Percentiles rank a stretch among this genome's conserved stretches.
These are phyloP conservation scores for Solanum sitiens DNA, from an alignment of 257 asterid species.

Conservation along the genomic window DNA sequence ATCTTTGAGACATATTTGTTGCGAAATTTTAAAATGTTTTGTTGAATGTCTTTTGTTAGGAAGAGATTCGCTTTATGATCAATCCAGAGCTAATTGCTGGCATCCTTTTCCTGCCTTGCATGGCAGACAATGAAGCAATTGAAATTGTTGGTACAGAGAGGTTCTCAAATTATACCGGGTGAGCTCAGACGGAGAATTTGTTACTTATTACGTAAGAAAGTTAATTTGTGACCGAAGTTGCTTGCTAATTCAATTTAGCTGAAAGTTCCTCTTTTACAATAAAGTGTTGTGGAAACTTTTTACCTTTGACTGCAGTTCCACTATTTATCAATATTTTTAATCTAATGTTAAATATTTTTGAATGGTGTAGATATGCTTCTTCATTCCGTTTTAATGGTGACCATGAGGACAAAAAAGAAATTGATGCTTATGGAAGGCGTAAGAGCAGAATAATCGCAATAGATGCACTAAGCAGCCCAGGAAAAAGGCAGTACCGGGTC, in stretches of 20 bases:
- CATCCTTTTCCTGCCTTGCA: slow-evolving; percentile 68
- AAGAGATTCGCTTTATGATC: slow-evolving; percentile 94
- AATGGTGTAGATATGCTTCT: slow-evolving; percentile 49
- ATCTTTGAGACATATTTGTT: neutral
- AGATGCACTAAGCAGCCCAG: slow-evolving; percentile 67
- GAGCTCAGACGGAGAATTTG: neutral
- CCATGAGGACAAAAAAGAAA: slow-evolving; percentile 38
- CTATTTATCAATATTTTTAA: neutral
- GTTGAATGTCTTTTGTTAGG: slow-evolving; percentile 15
- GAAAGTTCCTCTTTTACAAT: neutral
- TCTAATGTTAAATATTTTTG: neutral
- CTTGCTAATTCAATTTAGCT: neutral
- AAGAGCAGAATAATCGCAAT: slow-evolving; percentile 70
- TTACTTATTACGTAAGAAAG: neutral
- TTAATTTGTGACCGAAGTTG: neutral
- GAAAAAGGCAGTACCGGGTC: slow-evolving; percentile 48
- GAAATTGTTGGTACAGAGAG: slow-evolving; percentile 92
- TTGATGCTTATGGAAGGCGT: slow-evolving; percentile 55
- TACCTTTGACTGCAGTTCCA: neutral
- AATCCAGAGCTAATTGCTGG: slow-evolving; percentile 72
- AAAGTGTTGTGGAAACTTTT: neutral
- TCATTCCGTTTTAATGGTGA: slow-evolving; percentile 71
- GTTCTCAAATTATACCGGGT: slow-evolving; percentile 74
- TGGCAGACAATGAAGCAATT: slow-evolving; percentile 81
- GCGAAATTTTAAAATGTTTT: neutral